phyloP scores from a whole-genome alignment of 2,329 filamentous ascomycete genomes.

The Neonectria coccinea region DNA sequence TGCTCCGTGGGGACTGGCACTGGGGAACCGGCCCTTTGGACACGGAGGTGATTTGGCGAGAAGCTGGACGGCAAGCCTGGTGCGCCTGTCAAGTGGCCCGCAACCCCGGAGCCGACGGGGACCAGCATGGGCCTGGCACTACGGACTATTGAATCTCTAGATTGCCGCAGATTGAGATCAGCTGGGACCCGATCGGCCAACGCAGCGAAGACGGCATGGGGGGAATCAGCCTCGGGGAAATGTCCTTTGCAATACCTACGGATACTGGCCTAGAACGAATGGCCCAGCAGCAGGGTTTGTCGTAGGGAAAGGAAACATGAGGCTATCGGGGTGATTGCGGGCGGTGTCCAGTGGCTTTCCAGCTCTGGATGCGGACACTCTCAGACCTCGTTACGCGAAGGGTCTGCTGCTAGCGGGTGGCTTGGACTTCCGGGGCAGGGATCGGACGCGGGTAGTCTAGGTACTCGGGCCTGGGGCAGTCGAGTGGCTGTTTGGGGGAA shows the following conservation, averaged over 20 bases:
- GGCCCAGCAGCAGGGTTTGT: too few relatives aligned
- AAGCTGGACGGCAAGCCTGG: background rate
- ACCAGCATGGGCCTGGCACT: background rate
- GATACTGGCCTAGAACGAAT: background rate
- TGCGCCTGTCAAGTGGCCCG: too few relatives aligned
- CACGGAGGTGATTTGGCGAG: background rate
- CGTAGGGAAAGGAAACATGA: background rate
- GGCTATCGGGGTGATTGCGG: background rate
- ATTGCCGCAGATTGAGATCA: conserved; percentile 3
- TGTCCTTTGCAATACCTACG: too few relatives aligned
- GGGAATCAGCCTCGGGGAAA: background rate
- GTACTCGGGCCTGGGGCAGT: background rate
- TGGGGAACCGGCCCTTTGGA: background rate
- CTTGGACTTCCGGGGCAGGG: background rate
- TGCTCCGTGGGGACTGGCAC: background rate
- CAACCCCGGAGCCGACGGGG: too few relatives aligned
- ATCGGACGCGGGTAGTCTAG: background rate
- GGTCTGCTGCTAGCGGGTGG: background rate
- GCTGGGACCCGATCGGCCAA: background rate
- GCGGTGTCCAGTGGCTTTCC: too few relatives aligned
- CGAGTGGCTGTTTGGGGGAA: background rate
- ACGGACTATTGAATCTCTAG: background rate
- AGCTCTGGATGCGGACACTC: too few relatives aligned
- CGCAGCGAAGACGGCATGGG: too few relatives aligned
- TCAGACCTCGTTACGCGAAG: background rate